phyloP scores from a whole-genome alignment of 345 rosid genomes.

The Erucastrum elatum region DNA sequence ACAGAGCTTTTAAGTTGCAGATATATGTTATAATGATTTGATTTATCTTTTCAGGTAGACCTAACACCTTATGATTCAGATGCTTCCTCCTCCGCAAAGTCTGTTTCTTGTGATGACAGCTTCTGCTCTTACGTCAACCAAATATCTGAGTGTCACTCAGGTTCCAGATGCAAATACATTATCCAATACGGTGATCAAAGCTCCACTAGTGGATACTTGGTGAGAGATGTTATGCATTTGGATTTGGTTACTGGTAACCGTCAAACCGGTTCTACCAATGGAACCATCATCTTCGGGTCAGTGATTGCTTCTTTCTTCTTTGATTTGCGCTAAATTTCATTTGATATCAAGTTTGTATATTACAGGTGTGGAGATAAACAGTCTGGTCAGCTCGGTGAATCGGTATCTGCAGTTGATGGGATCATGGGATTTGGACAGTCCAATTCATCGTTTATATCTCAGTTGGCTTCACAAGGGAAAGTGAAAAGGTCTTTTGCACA shows the following conservation, averaged over 20 bases:
- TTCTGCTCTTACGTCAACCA: conserved; percentile 59
- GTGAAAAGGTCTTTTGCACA: conserved; percentile 78
- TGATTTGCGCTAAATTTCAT: neutral
- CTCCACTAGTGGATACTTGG: conserved; percentile 69
- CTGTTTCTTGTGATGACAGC: conserved; percentile 53
- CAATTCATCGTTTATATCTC: conserved; percentile 81
- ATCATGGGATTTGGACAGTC: conserved; percentile 90
- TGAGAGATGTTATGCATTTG: conserved; percentile 58
- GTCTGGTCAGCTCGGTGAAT: conserved; percentile 71
- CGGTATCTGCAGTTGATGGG: conserved; percentile 81
- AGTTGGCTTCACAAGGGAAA: conserved; percentile 70
- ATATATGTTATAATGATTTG: neutral
- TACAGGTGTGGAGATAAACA: conserved; percentile 76
- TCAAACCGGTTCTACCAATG: conserved; percentile 53
- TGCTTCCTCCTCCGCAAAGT: conserved; percentile 50
- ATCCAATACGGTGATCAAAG: conserved; percentile 83
- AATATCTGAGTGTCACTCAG: conserved; percentile 61
- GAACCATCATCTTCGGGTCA: conserved; percentile 76
- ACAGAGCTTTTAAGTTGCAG: neutral
- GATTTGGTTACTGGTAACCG: conserved; percentile 61
- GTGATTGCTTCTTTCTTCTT: conserved; percentile 9
- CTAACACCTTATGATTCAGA: conserved; percentile 59
- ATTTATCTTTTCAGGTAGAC: conserved; percentile 47
- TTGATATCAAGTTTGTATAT: neutral
- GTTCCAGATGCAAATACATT: conserved; percentile 55